phyloP scores from a whole-genome alignment of 306 rosid species.

The Citrullus mucosospermus region DNA sequence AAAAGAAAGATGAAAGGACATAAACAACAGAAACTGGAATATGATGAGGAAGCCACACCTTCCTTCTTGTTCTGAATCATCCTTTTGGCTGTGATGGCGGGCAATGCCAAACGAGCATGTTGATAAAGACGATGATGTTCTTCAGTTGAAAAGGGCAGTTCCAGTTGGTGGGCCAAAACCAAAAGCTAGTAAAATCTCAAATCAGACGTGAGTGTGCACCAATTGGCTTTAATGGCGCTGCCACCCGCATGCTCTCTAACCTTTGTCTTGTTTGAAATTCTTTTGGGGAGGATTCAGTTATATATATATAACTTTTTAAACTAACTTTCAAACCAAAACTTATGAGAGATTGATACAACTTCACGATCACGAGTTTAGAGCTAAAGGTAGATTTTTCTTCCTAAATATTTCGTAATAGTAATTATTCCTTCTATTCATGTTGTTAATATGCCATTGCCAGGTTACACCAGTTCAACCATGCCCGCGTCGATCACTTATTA shows the following conservation, averaged over 20 bases:
- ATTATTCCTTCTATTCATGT: no score
- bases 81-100: background rate
- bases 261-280: background rate
- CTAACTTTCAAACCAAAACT: no score
- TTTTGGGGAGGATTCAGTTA: no score
- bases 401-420: no score
- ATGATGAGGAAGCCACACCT: background rate
- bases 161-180: background rate
- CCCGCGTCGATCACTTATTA: no score
- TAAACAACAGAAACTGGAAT: background rate
- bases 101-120: background rate
- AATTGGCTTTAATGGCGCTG: background rate
- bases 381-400: no score
- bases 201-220: background rate
- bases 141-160: background rate
- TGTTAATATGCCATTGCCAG: no score
- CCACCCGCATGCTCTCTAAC: background rate
- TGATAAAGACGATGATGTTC: background rate
- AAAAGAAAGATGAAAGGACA: background rate
- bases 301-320: no score
- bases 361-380: no score
- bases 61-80: background rate
- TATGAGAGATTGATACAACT: no score
- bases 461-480: no score
- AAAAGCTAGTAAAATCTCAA: background rate